Evolutionary conservation across 495 filamentous ascomycete species (phyloP).

Genomic region (Filosporella fistucella): DNA sequence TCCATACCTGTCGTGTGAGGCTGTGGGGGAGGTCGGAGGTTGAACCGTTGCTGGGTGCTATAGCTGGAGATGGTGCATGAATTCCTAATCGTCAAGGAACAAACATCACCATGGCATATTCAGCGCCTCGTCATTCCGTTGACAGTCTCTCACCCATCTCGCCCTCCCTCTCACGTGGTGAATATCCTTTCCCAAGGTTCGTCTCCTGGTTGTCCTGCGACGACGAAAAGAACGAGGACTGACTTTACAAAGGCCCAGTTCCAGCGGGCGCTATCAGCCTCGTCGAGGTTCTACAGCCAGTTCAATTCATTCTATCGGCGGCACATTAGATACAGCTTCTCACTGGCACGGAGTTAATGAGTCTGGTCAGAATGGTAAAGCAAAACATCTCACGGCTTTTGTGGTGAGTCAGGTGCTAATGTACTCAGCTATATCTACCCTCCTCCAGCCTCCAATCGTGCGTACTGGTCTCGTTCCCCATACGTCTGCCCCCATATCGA

Average conservation of each 20-base stretch:
- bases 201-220: too few relatives aligned
- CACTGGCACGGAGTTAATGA: conserved; percentile 64
- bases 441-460: conserved; percentile 85
- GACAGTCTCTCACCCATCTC: conserved; percentile 57
- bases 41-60: not conserved
- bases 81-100: not conserved
- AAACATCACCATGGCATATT: conserved; percentile 54
- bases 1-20: too few relatives aligned
- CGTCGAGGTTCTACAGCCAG: conserved; percentile 82
- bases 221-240: conserved; percentile 3
- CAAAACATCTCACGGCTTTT: not conserved
- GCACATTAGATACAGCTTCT: conserved; percentile 62
- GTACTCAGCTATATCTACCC: conserved; percentile 76
- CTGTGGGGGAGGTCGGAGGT: conserved; percentile 16
- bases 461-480: conserved; percentile 82
- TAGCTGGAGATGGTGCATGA: too few relatives aligned
- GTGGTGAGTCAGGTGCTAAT: not conserved
- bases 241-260: conserved; percentile 14
- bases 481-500: conserved; percentile 56
- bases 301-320: conserved; percentile 77
- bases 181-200: conserved; percentile 53
- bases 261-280: conserved; percentile 22
- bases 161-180: conserved; percentile 45
- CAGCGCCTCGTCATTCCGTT: conserved; percentile 62
- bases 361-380: conserved; percentile 73